Conservation (phyloP, 768 basidiomycete species). For the Saitozyma sp. region DNA sequence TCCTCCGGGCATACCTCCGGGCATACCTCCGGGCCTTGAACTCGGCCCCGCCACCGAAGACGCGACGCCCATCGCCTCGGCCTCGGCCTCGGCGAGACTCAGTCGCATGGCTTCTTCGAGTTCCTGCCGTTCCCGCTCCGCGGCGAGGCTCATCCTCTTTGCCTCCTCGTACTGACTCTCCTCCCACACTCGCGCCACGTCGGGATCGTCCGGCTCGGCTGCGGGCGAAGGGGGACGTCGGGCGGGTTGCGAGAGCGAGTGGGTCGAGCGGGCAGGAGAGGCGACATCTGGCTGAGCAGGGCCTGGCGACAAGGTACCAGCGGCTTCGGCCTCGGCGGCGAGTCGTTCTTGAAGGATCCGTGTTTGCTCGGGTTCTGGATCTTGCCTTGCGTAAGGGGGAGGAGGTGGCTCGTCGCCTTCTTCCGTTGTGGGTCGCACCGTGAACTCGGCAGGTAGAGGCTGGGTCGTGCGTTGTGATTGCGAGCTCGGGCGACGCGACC, state of each 20-base stretch:
- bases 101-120: slow-evolving; percentile 43
- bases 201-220: slow-evolving; percentile 21
- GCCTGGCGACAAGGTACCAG: neutral
- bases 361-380: slow-evolving; percentile 50
- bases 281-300: neutral
- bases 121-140: slow-evolving; percentile 35
- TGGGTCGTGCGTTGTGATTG: neutral
- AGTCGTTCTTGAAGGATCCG: slow-evolving; percentile 41
- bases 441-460: slow-evolving; percentile 9
- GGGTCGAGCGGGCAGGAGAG: neutral
- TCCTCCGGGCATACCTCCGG: no score
- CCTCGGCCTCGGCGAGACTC: slow-evolving; percentile 35
- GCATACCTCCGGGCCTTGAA: no score
- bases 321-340: slow-evolving; percentile 36
- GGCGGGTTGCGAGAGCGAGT: neutral
- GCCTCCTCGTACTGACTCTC: slow-evolving; percentile 46
- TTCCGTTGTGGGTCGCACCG: slow-evolving; percentile 6
- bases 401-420: slow-evolving; percentile 42
- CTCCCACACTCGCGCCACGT: slow-evolving; percentile 35
- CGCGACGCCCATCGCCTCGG: slow-evolving; percentile 8
- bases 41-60: no score
- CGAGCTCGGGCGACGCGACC: neutral
- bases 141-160: slow-evolving; percentile 29
- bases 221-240: slow-evolving; percentile 3
- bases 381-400: slow-evolving; percentile 44